Base-by-base conservation (phyloP, 2,329 filamentous ascomycete genomes). In the Elsinoe fawcettii region DNA sequence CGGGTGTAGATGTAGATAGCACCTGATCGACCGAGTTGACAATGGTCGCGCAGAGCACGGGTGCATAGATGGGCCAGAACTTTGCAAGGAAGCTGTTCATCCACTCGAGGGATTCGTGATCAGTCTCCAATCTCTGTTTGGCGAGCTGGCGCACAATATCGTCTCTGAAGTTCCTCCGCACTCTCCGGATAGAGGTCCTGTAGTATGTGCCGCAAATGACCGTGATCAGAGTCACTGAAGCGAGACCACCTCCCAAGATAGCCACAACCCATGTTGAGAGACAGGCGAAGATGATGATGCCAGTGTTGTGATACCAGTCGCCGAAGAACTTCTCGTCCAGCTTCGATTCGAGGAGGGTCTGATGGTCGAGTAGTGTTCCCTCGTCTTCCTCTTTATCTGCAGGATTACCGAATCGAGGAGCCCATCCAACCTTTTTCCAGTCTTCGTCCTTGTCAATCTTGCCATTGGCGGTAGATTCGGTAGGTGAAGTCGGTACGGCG, bases 41-140 rank as follows among this genome's bases (percentile, higher is more conserved):
- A 66, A 99, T 87, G 20, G 90, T 95, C 64, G 93, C 84, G 60
- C 90, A 92, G 11, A 99, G 81, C 8, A 97, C 89, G 1, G 93
- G 93, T 57, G 93, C 90, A 70, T 96, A 97, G 67, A 99, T 99
- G 61, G 93, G 93, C 93, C 93, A 99, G 75, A 99, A 99, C 71
- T 99, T 99, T 74, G 95, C 84, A 65, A 99, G 71, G 75, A 99
- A 99, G 65, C 90, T 95, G 78, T 99, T 99, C 72, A 99, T 97
- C 93, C 93, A 99, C 72, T 99, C 93, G 51, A 99, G 77, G 58
- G 88, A 93, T 73, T 99, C 93, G 23, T 84, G 84, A 65, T 99
- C 93, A 7, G 85, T 93, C 65, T 97, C 93, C 56, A 99, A 77
- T 66, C 81, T 88, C 71, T 86, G 86, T 72, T 96, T 88, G 11